These are phyloP conservation scores for Nemophila menziesii DNA, from an alignment of 257 asterid species.

Conservation along the genomic window DNA sequence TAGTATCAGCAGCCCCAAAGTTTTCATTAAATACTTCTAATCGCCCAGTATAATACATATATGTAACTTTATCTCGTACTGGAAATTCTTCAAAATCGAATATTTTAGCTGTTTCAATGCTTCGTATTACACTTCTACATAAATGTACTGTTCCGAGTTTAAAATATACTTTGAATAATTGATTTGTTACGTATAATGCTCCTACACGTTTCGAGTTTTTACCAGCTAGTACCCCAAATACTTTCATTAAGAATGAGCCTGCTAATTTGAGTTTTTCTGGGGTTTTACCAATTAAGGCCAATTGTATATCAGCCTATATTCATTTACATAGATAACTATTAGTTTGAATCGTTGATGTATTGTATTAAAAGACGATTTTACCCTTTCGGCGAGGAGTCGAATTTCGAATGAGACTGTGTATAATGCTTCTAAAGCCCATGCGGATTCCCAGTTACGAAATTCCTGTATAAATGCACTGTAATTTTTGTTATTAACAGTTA, in stretches of 20 bases:
- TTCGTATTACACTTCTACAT: constrained; percentile 92
- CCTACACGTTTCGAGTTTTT: constrained; percentile 94
- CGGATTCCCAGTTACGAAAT: constrained; percentile 94
- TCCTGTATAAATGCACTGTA: constrained; percentile 93
- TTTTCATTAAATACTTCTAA: constrained; percentile 95
- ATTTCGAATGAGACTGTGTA: constrained; percentile 73
- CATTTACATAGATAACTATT: too few species aligned
- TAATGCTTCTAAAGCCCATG: constrained; percentile 93
- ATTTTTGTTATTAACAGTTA: constrained; percentile 32
- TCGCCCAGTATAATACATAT: constrained; percentile 98
- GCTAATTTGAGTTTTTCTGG: constrained; percentile 93
- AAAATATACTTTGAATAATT: constrained; percentile 83
- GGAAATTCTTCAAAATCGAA: constrained; percentile 96
- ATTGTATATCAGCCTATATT: constrained; percentile 78
- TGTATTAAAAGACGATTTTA: constrained; percentile 19
- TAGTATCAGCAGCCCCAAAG: constrained; percentile 83
- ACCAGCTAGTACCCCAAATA: constrained; percentile 91
- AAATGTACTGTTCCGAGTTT: constrained; percentile 90
- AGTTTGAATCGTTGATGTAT: constrained; percentile 14
- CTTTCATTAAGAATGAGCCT: constrained; percentile 96
- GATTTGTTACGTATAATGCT: constrained; percentile 88
- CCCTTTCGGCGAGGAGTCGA: constrained; percentile 89
- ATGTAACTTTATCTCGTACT: constrained; percentile 84
- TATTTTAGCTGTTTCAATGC: constrained; percentile 90
- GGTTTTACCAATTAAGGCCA: constrained; percentile 72